Base-by-base conservation (phyloP, 345 rosid genomes). In the Litchi chinensis region DNA sequence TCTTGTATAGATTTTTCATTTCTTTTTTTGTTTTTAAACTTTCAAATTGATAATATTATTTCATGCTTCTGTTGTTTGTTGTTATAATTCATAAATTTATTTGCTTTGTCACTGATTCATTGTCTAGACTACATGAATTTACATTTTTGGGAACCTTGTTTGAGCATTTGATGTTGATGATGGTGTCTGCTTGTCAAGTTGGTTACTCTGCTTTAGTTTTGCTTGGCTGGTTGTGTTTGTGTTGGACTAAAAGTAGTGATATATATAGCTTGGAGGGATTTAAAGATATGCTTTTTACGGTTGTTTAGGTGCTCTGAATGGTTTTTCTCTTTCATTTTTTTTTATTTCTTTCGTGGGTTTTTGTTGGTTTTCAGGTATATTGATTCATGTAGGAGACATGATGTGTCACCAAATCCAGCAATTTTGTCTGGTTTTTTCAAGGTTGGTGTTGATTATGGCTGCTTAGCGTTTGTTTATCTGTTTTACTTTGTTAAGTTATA, bases 311-410 rank as follows among this genome's bases (percentile, higher is more conserved):
- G 16, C 21, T 60, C 2, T 71, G 48, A n/a, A 68, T 54, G 9
- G 6, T n/a, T 43, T 57, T 57, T 67, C 19, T n/a, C 60, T 68
- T 16, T 70, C 65, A 68, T 74, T 11, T 63, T 41, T 74, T 11
- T 63, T 41, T 11, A 66, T 57, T 68, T 56, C 10, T 11, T 71
- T 66, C 28, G 8, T 65, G 76, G 71, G 65, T 63, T 72, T 79
- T 67, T 78, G 22, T 79, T 64, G 79, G 52, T 7, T 68, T 87
- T 62, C 62, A 95, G 98, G 83, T 95, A 95, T 73, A 63, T 84
- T 62, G 84, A 82, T 73, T 82, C 90, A n/a, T 95, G 98, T 86
- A 80, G 76, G 79, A 85, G 76, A 79, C 92, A 86, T 85, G 90
- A 79, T 43, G 82, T 87, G 59, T 15, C 59, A 68, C 97, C 98